phyloP scores from a whole-genome alignment of 2,329 filamentous ascomycete species.

The Epichloe sibirici region DNA sequence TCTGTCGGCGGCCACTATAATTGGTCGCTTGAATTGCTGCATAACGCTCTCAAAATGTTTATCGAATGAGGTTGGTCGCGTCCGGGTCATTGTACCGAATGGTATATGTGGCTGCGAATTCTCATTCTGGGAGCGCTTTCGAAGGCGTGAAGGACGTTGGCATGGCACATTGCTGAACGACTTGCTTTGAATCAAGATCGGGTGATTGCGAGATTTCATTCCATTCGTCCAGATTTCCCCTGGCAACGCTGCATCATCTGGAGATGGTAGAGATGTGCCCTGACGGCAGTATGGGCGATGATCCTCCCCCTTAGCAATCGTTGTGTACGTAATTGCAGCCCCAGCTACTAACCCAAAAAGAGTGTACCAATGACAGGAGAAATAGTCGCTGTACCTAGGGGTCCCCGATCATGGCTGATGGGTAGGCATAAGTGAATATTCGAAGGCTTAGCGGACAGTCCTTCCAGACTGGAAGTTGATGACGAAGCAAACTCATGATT shows the following conservation, averaged over 20 bases:
- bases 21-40: background rate
- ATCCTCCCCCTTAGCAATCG: conserved; percentile 39
- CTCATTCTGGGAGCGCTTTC: background rate
- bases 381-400: conserved; percentile 26
- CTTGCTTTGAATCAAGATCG: background rate
- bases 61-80: background rate
- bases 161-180: background rate
- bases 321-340: conserved; percentile 53
- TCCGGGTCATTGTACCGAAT: background rate
- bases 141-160: background rate
- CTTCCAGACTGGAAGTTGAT: background rate
- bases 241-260: background rate
- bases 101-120: background rate
- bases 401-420: background rate
- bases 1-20: background rate
- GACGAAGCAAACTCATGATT: background rate
- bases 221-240: too few relatives aligned
- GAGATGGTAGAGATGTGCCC: conserved; percentile 13
- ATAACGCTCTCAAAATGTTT: background rate
- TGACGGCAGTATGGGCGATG: conserved; percentile 28
- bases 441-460: background rate
- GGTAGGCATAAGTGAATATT: background rate
- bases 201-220: too few relatives aligned
- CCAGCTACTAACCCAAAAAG: conserved; percentile 66
- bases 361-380: conserved; percentile 63